Percentiles rank a stretch among this genome's conserved stretches.
Evolutionary conservation across 2,329 filamentous ascomycete genomes (phyloP).

Genomic region (Pseudogymnoascus sp.): DNA sequence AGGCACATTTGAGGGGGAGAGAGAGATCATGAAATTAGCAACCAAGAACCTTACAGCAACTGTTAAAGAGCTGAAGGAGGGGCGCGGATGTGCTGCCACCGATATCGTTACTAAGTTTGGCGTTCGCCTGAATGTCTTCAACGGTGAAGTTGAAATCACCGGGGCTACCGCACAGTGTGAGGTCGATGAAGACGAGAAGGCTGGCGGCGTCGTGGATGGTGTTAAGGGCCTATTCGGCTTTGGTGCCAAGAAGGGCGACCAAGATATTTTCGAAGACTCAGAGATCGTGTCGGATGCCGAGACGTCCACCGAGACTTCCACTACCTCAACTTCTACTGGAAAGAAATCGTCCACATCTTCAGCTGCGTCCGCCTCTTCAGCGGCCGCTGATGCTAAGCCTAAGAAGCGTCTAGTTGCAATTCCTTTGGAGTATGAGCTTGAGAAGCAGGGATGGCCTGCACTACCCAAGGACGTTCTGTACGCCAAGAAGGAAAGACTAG

Average conservation of each 20-base stretch:
- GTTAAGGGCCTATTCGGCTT: constrained; percentile 96
- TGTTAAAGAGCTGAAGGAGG: constrained; percentile 69
- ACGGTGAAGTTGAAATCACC: constrained; percentile 73
- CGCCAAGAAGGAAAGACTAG: constrained; percentile 53
- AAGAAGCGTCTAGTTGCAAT: constrained; percentile 27
- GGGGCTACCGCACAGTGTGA: constrained; percentile 80
- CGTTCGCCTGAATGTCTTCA: constrained; percentile 62
- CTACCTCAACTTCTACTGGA: constrained; percentile 34
- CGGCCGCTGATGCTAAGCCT: constrained; percentile 22
- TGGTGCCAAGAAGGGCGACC: constrained; percentile 81
- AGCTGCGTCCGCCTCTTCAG: constrained; percentile 32
- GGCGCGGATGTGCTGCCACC: constrained; percentile 62
- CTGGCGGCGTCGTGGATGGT: constrained; percentile 79
- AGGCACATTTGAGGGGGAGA: constrained; percentile 41
- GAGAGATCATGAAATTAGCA: constrained; percentile 57
- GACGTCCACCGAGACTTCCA: constrained; percentile 23
- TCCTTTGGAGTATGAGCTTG: constrained; percentile 24
- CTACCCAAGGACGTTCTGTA: constrained; percentile 23
- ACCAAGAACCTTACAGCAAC: constrained; percentile 83
- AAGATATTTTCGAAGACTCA: constrained; percentile 53
- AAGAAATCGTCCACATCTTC: constrained; percentile 37
- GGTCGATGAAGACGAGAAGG: constrained; percentile 61
- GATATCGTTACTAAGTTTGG: constrained; percentile 76
- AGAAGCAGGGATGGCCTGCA: constrained; percentile 24
- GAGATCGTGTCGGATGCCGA: constrained; percentile 36